Evolutionary conservation across 768 basidiomycete genomes (phyloP), one percentile per base, ranked within the genome.

Genomic region (Phylloporus arenicola): DNA sequence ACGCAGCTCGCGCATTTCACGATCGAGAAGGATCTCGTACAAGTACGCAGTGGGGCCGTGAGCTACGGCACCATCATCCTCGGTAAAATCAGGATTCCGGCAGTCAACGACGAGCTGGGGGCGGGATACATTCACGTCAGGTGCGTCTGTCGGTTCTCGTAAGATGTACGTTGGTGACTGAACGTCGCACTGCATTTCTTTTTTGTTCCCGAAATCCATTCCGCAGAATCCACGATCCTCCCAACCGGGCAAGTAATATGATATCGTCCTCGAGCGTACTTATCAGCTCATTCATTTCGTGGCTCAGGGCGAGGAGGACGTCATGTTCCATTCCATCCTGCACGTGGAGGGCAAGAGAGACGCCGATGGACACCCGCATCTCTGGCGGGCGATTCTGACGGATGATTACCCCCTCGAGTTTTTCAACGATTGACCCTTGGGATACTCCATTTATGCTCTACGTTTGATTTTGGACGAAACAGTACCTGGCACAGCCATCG

Each of bases 1-100:
- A 43, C 67, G 0, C 68, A 81, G 22, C 70, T 89, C 49, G 70
- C 74, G 11, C 53, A 57, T 45, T 86, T 87, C 59, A 71, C 65
- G 33, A 70, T 83, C 42, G 61, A 71, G 57, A 38, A 68, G 6
- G 75, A 76, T 55, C 69, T 78, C 40, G 70, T 76, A 13, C 57
- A 68, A 55, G 64, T 74, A 27, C 72, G 84, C 48, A 82, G 78
- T 58, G 84, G 75, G 4, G 53, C 67, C 33, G 82, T 82, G 30
- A 75, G 81, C 51, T 81, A 89, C 63, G 88, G 88, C 14, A 79
- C 75, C 10, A 79, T 89, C 50, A 78, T 91, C 52, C 64, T 91
- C 11, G 87, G 88, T 24, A 88, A 90, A 74, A 78, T 89, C 64
- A 78, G 77, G 57, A 74, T 89, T 40, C 84, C 85, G 8, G 83